Conservation (phyloP, 805 yeast genomes). For the Metschnikowia amazonensis region DNA sequence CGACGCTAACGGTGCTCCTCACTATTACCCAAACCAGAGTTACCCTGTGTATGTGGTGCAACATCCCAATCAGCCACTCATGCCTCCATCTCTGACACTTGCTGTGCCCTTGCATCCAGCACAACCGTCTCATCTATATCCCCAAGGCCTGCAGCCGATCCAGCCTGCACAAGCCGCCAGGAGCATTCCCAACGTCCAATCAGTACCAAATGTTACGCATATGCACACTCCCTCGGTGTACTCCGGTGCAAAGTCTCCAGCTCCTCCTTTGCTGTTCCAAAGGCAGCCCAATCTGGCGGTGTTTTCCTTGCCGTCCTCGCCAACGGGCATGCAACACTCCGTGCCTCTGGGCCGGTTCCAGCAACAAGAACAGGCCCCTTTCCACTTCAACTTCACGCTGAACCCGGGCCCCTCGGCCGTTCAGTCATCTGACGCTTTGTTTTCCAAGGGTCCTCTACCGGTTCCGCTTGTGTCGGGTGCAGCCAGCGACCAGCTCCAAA, state of each 20-base stretch:
- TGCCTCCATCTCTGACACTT: conserved; percentile 11
- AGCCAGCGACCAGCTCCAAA: conserved; percentile 13
- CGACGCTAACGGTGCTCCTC: conserved; percentile 29
- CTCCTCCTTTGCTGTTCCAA: conserved; percentile 1
- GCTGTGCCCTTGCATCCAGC: conserved; percentile 11
- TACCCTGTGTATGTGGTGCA: conserved; percentile 38
- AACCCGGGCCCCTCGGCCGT: conserved; percentile 1
- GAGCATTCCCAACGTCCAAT: conserved; percentile 6
- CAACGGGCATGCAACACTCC: conserved; percentile 18
- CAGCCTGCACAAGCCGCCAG: conserved; percentile 3
- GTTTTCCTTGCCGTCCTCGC: conserved; percentile 31
- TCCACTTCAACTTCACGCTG: conserved; percentile 5
- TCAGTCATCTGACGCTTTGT: conserved; percentile 17
- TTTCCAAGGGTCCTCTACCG: conserved; percentile 3
- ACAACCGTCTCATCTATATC: not conserved
- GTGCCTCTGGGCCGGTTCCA: conserved; percentile 1
- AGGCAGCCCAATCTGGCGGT: conserved; percentile 20
- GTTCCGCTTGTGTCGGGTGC: not conserved
- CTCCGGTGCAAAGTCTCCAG: not conserved
- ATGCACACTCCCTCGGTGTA: conserved; percentile 2
- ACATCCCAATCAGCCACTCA: conserved; percentile 12
- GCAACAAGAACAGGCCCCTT: not conserved
- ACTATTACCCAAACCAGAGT: conserved; percentile 26
- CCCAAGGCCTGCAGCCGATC: conserved; percentile 3
- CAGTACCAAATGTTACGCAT: conserved; percentile 10